A percentile compares a stretch with the other conserved stretches of the same genome.
phyloP scores from a whole-genome alignment of 305 asterid species.

The Fraxinus angustifolia region DNA sequence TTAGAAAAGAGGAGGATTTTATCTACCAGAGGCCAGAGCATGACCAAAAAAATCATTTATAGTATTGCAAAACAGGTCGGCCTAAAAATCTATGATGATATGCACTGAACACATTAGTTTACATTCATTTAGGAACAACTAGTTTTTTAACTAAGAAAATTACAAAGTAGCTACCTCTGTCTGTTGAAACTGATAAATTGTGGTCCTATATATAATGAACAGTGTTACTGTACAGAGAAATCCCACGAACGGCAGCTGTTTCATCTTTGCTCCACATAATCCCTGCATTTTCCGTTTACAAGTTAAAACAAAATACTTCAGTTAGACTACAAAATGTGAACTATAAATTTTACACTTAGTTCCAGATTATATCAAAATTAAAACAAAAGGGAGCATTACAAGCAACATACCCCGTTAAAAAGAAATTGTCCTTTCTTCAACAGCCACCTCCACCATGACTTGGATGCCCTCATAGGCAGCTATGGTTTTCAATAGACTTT shows the following conservation, averaged over 20 bases:
- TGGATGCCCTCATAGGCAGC: conserved; percentile 56
- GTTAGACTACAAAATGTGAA: conserved; percentile 2
- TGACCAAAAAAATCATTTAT: neutral
- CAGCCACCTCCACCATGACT: conserved; percentile 60
- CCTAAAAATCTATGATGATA: neutral
- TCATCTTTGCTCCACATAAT: conserved; percentile 37
- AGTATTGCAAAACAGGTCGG: neutral
- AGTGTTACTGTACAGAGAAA: conserved; percentile 38
- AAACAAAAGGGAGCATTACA: conserved; percentile 10
- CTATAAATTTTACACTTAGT: neutral
- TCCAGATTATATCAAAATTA: neutral
- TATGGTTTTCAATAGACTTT: conserved; percentile 23
- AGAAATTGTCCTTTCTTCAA: conserved; percentile 52
- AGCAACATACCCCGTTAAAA: conserved; percentile 51
- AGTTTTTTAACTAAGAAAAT: neutral
- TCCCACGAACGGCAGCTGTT: conserved; percentile 37
- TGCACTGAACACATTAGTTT: neutral
- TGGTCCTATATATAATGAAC: conserved; percentile 43
- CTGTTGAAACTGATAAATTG: conserved; percentile 37
- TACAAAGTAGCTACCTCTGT: conserved; percentile 34
- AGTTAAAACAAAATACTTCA: conserved; percentile 5
- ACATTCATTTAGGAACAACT: neutral
- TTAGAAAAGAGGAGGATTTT: neutral
- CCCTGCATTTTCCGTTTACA: conserved; percentile 33
- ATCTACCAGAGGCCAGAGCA: neutral